phyloP scores from a whole-genome alignment of 495 filamentous ascomycete genomes.

The Penicillium lagena region DNA sequence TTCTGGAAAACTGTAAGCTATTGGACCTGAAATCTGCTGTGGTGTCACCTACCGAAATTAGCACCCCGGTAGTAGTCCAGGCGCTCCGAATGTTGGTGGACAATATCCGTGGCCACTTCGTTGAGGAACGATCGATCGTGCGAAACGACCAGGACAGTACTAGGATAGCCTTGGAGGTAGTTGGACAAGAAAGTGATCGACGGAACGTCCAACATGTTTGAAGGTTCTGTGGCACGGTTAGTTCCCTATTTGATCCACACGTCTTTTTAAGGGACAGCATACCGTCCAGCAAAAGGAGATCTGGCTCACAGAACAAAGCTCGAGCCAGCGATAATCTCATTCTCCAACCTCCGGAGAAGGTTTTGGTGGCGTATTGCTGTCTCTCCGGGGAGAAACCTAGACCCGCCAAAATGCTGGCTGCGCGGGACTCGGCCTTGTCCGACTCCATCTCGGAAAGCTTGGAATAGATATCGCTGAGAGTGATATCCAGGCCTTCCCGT shows the following conservation, averaged over 20 bases:
- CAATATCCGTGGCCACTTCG: constrained; percentile 98
- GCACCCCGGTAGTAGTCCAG: constrained; percentile 98
- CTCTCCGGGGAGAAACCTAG: constrained; percentile 93
- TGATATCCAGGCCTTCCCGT: constrained; percentile 82
- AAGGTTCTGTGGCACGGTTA: constrained; percentile 59
- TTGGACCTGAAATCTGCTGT: background rate
- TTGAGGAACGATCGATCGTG: constrained; percentile 99
- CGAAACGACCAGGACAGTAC: constrained; percentile 92
- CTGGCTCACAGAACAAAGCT: constrained; percentile 97
- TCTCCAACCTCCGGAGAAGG: constrained; percentile 99
- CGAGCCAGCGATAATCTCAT: constrained; percentile 94
- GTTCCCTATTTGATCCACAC: no score
- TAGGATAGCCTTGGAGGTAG: constrained; percentile 91
- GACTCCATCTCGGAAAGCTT: constrained; percentile 99
- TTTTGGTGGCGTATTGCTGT: constrained; percentile 90
- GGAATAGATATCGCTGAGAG: constrained; percentile 79
- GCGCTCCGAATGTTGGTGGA: constrained; percentile 95
- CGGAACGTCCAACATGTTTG: constrained; percentile 99
- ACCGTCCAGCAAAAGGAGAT: constrained; percentile 88
- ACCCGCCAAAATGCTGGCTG: constrained; percentile 92
- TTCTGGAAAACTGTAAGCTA: constrained; percentile 40
- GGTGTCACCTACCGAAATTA: constrained; percentile 61
- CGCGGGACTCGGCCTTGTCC: constrained; percentile 92
- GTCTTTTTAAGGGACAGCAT: background rate
- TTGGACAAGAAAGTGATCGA: constrained; percentile 99